A percentile compares a stretch with the other conserved stretches of the same genome.
Conservation (phyloP, 805 yeast species). For the Tanozyma kutaoensis region DNA sequence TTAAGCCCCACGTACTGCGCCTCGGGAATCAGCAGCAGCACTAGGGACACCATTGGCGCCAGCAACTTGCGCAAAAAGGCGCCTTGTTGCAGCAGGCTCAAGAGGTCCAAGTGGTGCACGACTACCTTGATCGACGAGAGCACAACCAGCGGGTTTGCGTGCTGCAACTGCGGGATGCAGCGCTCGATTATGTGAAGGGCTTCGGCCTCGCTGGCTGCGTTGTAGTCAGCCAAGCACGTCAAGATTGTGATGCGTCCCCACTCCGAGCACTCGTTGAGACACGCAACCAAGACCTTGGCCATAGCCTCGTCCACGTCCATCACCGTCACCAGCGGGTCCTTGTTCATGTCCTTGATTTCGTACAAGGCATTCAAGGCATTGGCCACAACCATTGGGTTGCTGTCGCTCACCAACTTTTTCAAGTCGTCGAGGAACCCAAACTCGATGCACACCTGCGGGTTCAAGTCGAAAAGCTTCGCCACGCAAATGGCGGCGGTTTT, state of each 20-base stretch:
- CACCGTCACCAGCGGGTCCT: constrained; percentile 25
- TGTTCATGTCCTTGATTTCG: constrained; percentile 66
- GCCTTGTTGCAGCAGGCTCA: constrained; percentile 23
- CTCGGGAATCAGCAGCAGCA: constrained; percentile 77
- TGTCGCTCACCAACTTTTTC: constrained; percentile 58
- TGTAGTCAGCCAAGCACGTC: constrained; percentile 65
- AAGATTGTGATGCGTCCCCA: constrained; percentile 95
- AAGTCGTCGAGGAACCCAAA: constrained; percentile 71
- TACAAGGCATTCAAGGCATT: constrained; percentile 79
- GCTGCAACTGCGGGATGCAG: constrained; percentile 90
- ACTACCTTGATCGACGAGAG: constrained; percentile 73
- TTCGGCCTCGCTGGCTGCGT: constrained; percentile 42
- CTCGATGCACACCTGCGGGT: constrained; percentile 69
- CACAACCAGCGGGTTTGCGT: constrained; percentile 92
- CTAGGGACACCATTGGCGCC: constrained; percentile 77
- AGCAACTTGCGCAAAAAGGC: constrained; percentile 55
- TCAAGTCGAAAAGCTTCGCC: constrained; percentile 83
- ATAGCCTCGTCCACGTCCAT: constrained; percentile 24
- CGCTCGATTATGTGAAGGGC: constrained; percentile 80
- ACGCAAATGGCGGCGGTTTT: constrained; percentile 97
- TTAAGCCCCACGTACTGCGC: constrained; percentile 88
- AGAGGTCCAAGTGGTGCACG: constrained; percentile 46
- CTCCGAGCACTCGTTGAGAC: constrained; percentile 94
- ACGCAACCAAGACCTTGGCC: constrained; percentile 56
- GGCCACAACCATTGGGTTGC: constrained; percentile 96